Percentiles rank a stretch among this genome's conserved stretches.
These are phyloP conservation scores for Phragmites australis DNA, from an alignment of 176 grass and related monocot genomes.

Conservation along the genomic window DNA sequence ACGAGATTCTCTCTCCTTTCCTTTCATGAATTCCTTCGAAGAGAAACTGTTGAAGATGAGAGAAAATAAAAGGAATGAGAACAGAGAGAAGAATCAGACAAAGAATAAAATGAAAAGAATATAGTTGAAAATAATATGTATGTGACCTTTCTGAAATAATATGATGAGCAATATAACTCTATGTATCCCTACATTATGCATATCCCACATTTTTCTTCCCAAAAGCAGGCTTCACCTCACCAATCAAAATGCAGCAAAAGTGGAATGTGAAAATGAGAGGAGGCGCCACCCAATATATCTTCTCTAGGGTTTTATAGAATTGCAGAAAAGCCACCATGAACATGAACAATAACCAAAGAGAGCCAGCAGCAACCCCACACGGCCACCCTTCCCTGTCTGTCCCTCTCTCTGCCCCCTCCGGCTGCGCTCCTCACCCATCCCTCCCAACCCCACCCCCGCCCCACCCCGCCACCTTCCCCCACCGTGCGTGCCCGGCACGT, in stretches of 20 bases:
- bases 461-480: slow-evolving; percentile 27
- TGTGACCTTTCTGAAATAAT: no score
- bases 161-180: no score
- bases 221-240: not conserved
- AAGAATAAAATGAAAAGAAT: no score
- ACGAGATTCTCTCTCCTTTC: no score
- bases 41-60: no score
- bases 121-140: no score
- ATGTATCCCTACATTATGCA: no score
- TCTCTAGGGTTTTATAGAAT: slow-evolving; percentile 55
- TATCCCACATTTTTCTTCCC: not conserved
- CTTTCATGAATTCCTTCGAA: no score
- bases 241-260: slow-evolving; percentile 18
- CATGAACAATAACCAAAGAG: not conserved
- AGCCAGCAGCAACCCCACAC: slow-evolving; percentile 13
- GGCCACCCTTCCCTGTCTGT: slow-evolving; percentile 1
- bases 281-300: slow-evolving; percentile 12
- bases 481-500: slow-evolving; percentile 47
- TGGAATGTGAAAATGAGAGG: slow-evolving; percentile 28
- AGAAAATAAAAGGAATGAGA: no score
- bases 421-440: not conserved
- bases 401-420: not conserved
- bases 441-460: slow-evolving; percentile 40
- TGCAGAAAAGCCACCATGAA: slow-evolving; percentile 16
- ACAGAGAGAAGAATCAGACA: no score